Conservation (phyloP, 106 monocot species). For the Triglochin maritima region DNA sequence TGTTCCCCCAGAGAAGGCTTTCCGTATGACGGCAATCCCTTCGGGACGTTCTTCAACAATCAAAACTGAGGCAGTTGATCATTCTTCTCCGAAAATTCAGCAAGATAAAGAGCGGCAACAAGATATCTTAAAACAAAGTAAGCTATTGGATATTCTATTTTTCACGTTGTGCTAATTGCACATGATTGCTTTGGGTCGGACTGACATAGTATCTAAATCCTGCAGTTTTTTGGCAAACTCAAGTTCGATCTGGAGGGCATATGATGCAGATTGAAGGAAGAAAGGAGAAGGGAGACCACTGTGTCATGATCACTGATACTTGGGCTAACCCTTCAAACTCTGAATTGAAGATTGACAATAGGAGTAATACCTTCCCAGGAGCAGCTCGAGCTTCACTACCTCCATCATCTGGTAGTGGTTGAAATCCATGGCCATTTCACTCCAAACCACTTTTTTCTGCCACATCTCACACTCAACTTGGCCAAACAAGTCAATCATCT, state of each 20-base stretch:
- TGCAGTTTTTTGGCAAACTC: slow-evolving; percentile 38
- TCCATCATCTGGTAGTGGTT: slow-evolving; percentile 19
- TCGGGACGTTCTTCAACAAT: slow-evolving; percentile 42
- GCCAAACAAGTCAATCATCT: slow-evolving; percentile 11
- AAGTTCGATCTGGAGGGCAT: slow-evolving; percentile 20
- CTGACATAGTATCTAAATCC: slow-evolving; percentile 24
- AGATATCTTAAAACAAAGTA: slow-evolving; percentile 21
- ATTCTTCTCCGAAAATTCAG: slow-evolving; percentile 15
- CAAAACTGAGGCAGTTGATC: slow-evolving; percentile 34
- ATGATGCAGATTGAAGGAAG: slow-evolving; percentile 17
- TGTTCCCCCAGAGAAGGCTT: slow-evolving; percentile 89
- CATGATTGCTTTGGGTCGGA: no score
- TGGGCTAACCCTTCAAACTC: slow-evolving; percentile 5
- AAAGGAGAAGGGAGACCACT: slow-evolving; percentile 34
- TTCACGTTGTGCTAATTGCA: no score
- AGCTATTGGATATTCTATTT: slow-evolving; percentile 6
- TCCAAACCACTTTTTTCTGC: slow-evolving; percentile 4
- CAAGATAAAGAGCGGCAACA: slow-evolving; percentile 34
- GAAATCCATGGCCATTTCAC: slow-evolving; percentile 27
- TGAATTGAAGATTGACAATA: slow-evolving; percentile 9
- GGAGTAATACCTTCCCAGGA: not conserved
- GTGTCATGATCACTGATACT: slow-evolving; percentile 13
- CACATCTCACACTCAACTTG: slow-evolving; percentile 15
- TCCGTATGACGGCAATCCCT: slow-evolving; percentile 71
- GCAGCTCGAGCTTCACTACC: slow-evolving; percentile 7